Conservation (phyloP, 352 stramenopile genomes). For the Pythium volutum region DNA sequence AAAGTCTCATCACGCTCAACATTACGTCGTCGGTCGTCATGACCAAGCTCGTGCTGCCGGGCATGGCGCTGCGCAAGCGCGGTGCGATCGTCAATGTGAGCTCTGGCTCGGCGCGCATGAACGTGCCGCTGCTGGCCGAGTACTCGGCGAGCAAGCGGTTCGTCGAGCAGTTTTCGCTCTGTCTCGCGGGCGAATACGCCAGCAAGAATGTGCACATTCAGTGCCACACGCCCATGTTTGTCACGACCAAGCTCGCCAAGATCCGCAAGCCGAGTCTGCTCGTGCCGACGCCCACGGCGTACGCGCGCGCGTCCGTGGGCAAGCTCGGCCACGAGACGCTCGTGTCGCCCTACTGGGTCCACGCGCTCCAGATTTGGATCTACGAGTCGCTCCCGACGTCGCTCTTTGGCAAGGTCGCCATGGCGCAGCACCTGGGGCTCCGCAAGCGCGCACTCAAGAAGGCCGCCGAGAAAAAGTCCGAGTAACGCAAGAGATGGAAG, state of each 20-base stretch:
- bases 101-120: constrained; percentile 93
- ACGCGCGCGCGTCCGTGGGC: constrained; percentile 89
- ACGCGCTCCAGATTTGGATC: constrained; percentile 95
- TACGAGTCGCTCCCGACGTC: constrained; percentile 87
- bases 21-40: constrained; percentile 73
- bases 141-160: constrained; percentile 98
- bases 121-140: constrained; percentile 94
- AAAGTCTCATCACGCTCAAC: constrained; percentile 90
- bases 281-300: constrained; percentile 90
- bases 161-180: constrained; percentile 96
- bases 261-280: constrained; percentile 94
- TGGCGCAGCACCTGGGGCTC: constrained; percentile 75
- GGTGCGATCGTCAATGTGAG: constrained; percentile 98
- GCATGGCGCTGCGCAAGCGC: constrained; percentile 94
- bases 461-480: constrained; percentile 79
- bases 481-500: constrained; percentile 31
- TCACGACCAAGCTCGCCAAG: constrained; percentile 99
- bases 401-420: constrained; percentile 79
- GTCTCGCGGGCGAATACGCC: constrained; percentile 94
- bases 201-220: constrained; percentile 93
- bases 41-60: constrained; percentile 86
- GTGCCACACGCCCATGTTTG: constrained; percentile 98
- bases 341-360: constrained; percentile 94
- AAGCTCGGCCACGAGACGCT: constrained; percentile 93
- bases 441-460: constrained; percentile 88